Evolutionary conservation across 306 rosid genomes (phyloP).

Genomic region (Trichosanthes truncata): DNA sequence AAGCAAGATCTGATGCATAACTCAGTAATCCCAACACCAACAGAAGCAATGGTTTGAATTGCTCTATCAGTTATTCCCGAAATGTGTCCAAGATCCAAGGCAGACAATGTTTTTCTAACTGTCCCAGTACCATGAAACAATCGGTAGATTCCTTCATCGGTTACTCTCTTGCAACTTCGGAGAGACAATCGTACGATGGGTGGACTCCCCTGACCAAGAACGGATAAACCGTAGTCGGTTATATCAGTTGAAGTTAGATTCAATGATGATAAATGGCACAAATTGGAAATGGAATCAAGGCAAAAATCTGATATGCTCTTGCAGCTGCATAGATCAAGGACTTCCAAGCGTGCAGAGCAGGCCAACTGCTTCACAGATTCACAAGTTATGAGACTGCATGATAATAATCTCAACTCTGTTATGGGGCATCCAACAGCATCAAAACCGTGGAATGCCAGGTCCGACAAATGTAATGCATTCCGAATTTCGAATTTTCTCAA

Average conservation of each 20-base stretch:
- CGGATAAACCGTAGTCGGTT: slow-evolving; percentile 17
- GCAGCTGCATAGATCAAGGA: slow-evolving; percentile 28
- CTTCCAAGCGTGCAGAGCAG: slow-evolving; percentile 12
- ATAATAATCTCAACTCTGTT: slow-evolving; percentile 19
- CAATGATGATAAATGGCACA: slow-evolving; percentile 10
- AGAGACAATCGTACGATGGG: slow-evolving; percentile 21
- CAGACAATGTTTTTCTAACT: slow-evolving; percentile 13
- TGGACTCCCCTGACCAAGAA: slow-evolving; percentile 16
- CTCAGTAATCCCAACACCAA: slow-evolving; percentile 13
- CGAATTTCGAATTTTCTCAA: slow-evolving; percentile 22
- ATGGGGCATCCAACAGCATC: slow-evolving; percentile 9
- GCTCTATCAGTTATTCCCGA: slow-evolving; percentile 20
- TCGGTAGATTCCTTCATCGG: slow-evolving; percentile 20
- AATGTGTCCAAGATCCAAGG: slow-evolving; percentile 26
- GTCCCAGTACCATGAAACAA: slow-evolving; percentile 20
- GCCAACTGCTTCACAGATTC: slow-evolving; percentile 25
- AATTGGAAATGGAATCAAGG: slow-evolving; percentile 14
- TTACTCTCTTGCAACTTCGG: slow-evolving; percentile 18
- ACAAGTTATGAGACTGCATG: slow-evolving; percentile 22
- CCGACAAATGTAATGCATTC: slow-evolving; percentile 16
- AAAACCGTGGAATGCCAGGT: slow-evolving; percentile 16
- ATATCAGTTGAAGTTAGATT: slow-evolving; percentile 21
- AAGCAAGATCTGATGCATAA: slow-evolving; percentile 21
- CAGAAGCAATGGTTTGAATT: slow-evolving; percentile 7
- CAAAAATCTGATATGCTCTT: slow-evolving; percentile 26